Base-by-base conservation (phyloP, 441 rosid genomes). In the Mallotus japonicus region DNA sequence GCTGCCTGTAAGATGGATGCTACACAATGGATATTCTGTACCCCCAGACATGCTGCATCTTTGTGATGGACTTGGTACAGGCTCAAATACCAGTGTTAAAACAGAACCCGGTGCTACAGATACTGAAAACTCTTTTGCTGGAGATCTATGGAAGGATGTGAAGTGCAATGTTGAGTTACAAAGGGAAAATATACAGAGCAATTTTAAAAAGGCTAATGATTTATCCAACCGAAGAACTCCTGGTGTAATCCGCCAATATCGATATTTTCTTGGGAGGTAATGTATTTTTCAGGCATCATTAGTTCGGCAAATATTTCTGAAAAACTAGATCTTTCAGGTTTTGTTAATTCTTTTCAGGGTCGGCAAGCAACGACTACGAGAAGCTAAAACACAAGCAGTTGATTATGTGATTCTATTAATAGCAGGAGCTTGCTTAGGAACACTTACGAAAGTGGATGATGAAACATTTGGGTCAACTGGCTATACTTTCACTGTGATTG, bases 361-460 rank as follows among this genome's bases (percentile, higher is more conserved):
- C 55, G 75, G 83, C 64, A 95, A 95, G 84, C 98, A 95, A 75
- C 81, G 97, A 68, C 83, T 95, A 78, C 87, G 97, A 82, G 98
- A 95, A 82, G 91, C 98, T 69, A 82, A 77, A 65, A 28, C 83
- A 72, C 95, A 90, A 81, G 95, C 95, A 28, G 83, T 87, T 5
- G 99, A 92, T 83, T 91, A 85, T 77, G 72, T 92, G 78, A 92
- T 95, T 61, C 83, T 95, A 68, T 82, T 93, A 75, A 88, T 93
- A 70, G 99, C 95, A 70, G 99, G 98, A 68, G 98, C 96, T 64
- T 89, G 96, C 87, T 84, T 95, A 80, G 99, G 98, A 73, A 85
- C 99, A 53, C 82, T 95, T 53, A 79, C 90, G 37, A 84, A 87
- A 78, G 84, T 82, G 63, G 86, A 88, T 57, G 97, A 92, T 74